Evolutionary conservation across 179 eudicot species (phyloP).

Genomic region (Spergularia azorica): DNA sequence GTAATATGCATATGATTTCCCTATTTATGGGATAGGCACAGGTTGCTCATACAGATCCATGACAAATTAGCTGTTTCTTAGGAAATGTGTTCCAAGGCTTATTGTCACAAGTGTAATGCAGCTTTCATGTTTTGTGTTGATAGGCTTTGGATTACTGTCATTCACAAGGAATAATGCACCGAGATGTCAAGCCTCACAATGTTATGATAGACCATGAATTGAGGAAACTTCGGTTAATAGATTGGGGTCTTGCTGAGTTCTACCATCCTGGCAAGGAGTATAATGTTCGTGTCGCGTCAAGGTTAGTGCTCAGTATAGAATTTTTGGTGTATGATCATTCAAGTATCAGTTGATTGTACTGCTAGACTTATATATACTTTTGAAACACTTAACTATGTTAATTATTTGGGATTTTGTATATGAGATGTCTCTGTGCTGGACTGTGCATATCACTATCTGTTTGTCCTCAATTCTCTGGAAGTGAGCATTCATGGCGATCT

Average conservation of each 20-base stretch:
- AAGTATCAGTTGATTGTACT: too few relatives aligned
- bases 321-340: too few relatives aligned
- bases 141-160: constrained; percentile 67
- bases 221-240: constrained; percentile 64
- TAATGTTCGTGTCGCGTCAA: constrained; percentile 68
- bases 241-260: constrained; percentile 77
- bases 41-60: not conserved
- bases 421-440: too few relatives aligned
- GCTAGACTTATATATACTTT: too few relatives aligned
- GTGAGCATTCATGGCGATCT: too few relatives aligned
- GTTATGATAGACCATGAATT: constrained; percentile 72
- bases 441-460: too few relatives aligned
- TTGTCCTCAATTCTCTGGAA: too few relatives aligned
- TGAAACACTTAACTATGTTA: too few relatives aligned
- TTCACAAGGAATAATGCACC: constrained; percentile 71
- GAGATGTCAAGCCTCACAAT: constrained; percentile 72
- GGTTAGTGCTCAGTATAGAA: constrained; percentile 39
- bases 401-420: too few relatives aligned
- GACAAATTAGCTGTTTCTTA: not conserved
- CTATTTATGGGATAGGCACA: not conserved
- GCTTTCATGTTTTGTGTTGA: not conserved
- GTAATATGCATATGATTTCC: not conserved
- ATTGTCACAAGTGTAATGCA: constrained; percentile 2
- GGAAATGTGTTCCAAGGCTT: not conserved
- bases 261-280: constrained; percentile 73